Evolutionary conservation across 2,329 filamentous ascomycete species (phyloP), one percentile per base, ranked within the genome.

Genomic region (Fusarium multiceps): DNA sequence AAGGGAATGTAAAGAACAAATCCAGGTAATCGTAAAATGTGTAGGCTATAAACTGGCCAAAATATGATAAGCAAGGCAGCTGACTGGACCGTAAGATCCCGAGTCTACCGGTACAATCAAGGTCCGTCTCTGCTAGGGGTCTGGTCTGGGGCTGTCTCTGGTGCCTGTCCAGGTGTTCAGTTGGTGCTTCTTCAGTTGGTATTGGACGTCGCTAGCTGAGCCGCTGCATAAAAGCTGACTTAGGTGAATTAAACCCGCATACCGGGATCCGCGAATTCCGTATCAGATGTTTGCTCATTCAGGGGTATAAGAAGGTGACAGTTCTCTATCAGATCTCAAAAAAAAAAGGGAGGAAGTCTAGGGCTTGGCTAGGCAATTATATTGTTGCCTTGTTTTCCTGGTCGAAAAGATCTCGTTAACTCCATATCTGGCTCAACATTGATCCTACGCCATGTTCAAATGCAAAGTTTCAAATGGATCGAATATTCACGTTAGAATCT

Each of bases 11-110:
- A 25, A 27, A 51, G 18, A 37, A 13, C 11, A 41, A 37, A 37
- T 25, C 23, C 37, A 42, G 16, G 40, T 20, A 40, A 21, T 3
- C 20, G 41, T 7, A 13, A 28, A 28, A 28, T 28, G 28, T 49
- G 48, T 30, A 40, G 42, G 13, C 50, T 49, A n/a, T 25, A 28
- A 43, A 46, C 12, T n/a, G 40, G 8, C 40, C 40, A 21, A 20
- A 40, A 58, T n/a, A 20, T 23, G 47, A 65, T 48, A 59, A 66
- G 54, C 63, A 59, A 28, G 59, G 46, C 62, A 59, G 46, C 53
- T 66, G 61, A 66, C 34, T 12, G 59, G 41, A 49, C 61, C 63
- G 47, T 66, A 66, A 66, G 61, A 66, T 66, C 28, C 63, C 54
- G 61, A 51, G 46, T 47, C 45, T 65, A 65, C 60, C 62, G 62